Evolutionary conservation across 2,329 filamentous ascomycete genomes (phyloP).

Genomic region (Trichoderma guizhouense): DNA sequence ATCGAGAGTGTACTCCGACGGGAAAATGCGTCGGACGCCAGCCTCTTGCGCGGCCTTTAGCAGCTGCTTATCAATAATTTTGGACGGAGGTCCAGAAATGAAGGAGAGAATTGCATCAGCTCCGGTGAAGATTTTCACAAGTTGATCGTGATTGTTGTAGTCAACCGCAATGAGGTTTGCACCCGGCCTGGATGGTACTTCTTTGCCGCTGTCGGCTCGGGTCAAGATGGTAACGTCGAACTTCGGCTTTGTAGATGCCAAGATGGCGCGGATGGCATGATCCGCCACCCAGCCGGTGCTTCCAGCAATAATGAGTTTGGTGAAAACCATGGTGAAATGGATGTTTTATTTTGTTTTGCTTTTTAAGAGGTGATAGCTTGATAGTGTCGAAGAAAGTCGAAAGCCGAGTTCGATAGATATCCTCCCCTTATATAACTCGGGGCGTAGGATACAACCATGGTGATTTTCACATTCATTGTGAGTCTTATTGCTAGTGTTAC

Average conservation of each 20-base stretch:
- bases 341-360: background rate
- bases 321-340: slow-evolving; percentile 7
- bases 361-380: background rate
- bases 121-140: background rate
- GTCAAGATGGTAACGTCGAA: slow-evolving; percentile 18
- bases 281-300: slow-evolving; percentile 7
- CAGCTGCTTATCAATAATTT: background rate
- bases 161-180: background rate
- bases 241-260: slow-evolving; percentile 13
- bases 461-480: background rate
- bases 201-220: background rate
- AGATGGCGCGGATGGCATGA: slow-evolving; percentile 1
- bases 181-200: background rate
- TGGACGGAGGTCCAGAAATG: background rate
- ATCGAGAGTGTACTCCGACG: slow-evolving; percentile 15
- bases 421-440: background rate
- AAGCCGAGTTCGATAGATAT: background rate
- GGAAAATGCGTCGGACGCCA: slow-evolving; percentile 17
- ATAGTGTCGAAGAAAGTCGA: background rate
- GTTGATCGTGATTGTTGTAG: background rate
- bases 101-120: slow-evolving; percentile 16
- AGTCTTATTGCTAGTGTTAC: background rate
- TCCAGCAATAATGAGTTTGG: slow-evolving; percentile 15
- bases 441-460: background rate
- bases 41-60: slow-evolving; percentile 15